Conservation (phyloP, 768 basidiomycete genomes). For the Mycena polygramma region DNA sequence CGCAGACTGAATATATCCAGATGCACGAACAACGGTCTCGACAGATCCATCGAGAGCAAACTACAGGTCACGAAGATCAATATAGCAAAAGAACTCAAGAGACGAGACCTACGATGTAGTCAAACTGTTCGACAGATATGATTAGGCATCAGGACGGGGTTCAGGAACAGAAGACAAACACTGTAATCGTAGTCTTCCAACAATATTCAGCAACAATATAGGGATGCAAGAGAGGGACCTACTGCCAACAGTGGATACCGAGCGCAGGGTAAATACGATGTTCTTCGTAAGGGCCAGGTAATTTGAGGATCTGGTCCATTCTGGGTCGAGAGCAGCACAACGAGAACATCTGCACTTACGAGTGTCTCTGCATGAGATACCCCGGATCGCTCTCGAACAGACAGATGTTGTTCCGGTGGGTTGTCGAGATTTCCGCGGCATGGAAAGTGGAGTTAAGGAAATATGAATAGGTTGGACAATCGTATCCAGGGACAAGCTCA, state of each 20-base stretch:
- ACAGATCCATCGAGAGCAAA: slow-evolving; percentile 68
- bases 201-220: neutral
- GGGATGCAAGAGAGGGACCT: neutral
- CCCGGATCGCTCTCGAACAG: slow-evolving; percentile 66
- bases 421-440: slow-evolving; percentile 53
- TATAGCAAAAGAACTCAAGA: too few species aligned
- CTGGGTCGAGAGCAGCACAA: neutral
- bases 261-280: slow-evolving; percentile 40
- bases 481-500: slow-evolving; percentile 66
- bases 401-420: slow-evolving; percentile 63
- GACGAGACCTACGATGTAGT: slow-evolving; percentile 52
- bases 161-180: slow-evolving; percentile 21
- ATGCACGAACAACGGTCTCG: slow-evolving; percentile 65
- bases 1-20: slow-evolving; percentile 68
- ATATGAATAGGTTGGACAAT: slow-evolving; percentile 65
- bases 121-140: slow-evolving; percentile 50
- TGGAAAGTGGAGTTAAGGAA: slow-evolving; percentile 66
- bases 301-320: slow-evolving; percentile 1
- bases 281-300: slow-evolving; percentile 41
- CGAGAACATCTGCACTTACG: slow-evolving; percentile 17
- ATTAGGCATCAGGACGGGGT: neutral
- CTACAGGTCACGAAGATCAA: neutral
- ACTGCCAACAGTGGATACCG: slow-evolving; percentile 40
- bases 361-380: slow-evolving; percentile 41
- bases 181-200: slow-evolving; percentile 35